Conservation (phyloP, 1,284 basidiomycete species). For the Somion occarium region DNA sequence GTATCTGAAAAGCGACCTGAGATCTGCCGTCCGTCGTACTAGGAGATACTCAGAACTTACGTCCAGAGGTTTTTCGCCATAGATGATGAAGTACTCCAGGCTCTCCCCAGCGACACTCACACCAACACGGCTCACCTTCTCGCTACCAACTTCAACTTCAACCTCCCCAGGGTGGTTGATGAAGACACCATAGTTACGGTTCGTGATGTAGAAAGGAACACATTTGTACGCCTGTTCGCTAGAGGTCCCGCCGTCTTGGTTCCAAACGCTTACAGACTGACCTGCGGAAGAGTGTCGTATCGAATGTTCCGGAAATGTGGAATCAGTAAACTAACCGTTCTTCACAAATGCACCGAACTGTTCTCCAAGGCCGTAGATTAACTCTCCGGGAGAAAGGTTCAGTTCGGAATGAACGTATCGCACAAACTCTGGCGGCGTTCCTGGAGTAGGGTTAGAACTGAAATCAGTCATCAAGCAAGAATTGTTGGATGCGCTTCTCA, state of each 20-base stretch:
- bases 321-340: constrained; percentile 45
- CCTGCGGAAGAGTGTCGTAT: constrained; percentile 30
- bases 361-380: constrained; percentile 69
- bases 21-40: not conserved
- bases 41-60: constrained; percentile 30
- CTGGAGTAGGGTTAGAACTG: constrained; percentile 52
- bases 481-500: constrained; percentile 52
- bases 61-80: constrained; percentile 58
- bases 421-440: constrained; percentile 39
- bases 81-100: constrained; percentile 68
- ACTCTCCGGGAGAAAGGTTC: constrained; percentile 64
- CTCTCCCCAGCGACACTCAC: constrained; percentile 59
- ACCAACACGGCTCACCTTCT: constrained; percentile 70
- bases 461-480: constrained; percentile 56
- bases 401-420: constrained; percentile 67
- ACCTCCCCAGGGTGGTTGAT: constrained; percentile 77
- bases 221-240: constrained; percentile 75
- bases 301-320: not conserved
- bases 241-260: constrained; percentile 67
- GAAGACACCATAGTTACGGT: constrained; percentile 69
- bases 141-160: constrained; percentile 69
- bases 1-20: constrained; percentile 35
- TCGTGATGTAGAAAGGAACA: constrained; percentile 69
- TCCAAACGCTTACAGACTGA: constrained; percentile 64
- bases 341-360: constrained; percentile 73